Percentiles rank a stretch among this genome's conserved stretches.
phyloP scores from a whole-genome alignment of 148 eudicot species.

The Tetragonia tetragonoides region DNA sequence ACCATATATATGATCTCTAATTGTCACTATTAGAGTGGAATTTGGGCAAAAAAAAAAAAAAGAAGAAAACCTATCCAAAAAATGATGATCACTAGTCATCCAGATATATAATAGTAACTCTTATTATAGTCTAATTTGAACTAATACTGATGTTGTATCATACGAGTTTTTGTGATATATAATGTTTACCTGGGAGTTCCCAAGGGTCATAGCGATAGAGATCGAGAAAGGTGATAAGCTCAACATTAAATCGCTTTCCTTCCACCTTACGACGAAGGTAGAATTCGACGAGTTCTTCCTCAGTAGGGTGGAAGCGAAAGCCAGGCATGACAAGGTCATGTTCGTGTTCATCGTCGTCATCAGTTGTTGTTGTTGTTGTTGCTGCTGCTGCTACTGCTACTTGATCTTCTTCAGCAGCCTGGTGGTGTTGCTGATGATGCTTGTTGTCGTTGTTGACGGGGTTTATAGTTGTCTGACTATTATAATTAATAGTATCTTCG shows the following conservation, averaged over 20 bases:
- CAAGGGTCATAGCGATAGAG: slow-evolving; percentile 96
- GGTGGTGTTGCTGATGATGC: slow-evolving; percentile 11
- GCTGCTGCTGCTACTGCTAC: slow-evolving; percentile 25
- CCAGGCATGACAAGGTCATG: slow-evolving; percentile 93
- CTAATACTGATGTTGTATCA: too few species aligned
- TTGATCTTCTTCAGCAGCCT: not conserved
- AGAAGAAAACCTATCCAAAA: too few species aligned
- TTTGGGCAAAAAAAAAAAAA: too few species aligned
- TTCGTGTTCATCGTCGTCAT: slow-evolving; percentile 52
- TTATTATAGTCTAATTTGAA: too few species aligned
- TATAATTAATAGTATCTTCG: slow-evolving; percentile 24
- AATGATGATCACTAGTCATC: too few species aligned
- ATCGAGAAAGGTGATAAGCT: slow-evolving; percentile 89
- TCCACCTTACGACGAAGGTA: slow-evolving; percentile 98
- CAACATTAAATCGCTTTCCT: slow-evolving; percentile 86
- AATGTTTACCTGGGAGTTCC: slow-evolving; percentile 81
- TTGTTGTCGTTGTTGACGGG: slow-evolving; percentile 1
- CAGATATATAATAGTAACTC: too few species aligned
- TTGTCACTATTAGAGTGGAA: too few species aligned
- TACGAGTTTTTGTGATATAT: too few species aligned
- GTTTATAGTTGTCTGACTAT: slow-evolving; percentile 8
- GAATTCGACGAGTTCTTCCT: slow-evolving; percentile 88
- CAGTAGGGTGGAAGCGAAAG: slow-evolving; percentile 88
- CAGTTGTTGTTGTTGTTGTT: not conserved
- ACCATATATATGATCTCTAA: not conserved